A percentile compares a stretch with the other conserved stretches of the same genome.
phyloP scores from a whole-genome alignment of 2,329 filamentous ascomycete genomes.

The Fusarium begoniae region DNA sequence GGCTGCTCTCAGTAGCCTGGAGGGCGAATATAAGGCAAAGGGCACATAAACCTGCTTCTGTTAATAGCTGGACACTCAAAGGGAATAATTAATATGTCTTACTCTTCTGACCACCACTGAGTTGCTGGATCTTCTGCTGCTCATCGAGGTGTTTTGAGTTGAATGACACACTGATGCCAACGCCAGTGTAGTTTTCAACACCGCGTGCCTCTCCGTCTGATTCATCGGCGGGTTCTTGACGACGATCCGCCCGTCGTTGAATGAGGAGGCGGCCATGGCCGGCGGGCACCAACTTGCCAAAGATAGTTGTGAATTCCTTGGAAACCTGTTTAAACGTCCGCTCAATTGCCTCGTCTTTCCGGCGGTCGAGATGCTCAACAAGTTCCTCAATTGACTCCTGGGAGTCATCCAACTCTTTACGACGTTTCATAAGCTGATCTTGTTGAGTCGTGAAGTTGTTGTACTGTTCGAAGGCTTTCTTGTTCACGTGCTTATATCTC shows the following conservation, averaged over 20 bases:
- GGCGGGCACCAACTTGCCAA: constrained; percentile 93
- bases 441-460: constrained; percentile 95
- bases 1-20: constrained; percentile 94
- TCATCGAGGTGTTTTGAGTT: constrained; percentile 96
- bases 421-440: constrained; percentile 83
- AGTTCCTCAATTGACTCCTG: constrained; percentile 91
- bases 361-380: constrained; percentile 89
- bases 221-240: constrained; percentile 62
- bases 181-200: constrained; percentile 95
- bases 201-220: constrained; percentile 75
- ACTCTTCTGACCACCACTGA: constrained; percentile 98
- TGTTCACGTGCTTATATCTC: constrained; percentile 98
- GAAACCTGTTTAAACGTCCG: constrained; percentile 98
- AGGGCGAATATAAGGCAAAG: constrained; percentile 99
- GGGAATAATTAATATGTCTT: constrained; percentile 49
- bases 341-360: constrained; percentile 98
- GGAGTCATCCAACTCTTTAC: constrained; percentile 86
- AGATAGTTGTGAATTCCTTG: constrained; percentile 90
- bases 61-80: not conserved
- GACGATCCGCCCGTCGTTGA: constrained; percentile 84
- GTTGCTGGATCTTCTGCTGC: constrained; percentile 96
- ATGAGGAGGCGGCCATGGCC: constrained; percentile 93
- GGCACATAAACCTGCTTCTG: constrained; percentile 79
- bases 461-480: constrained; percentile 99
- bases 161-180: constrained; percentile 97